A percentile compares a stretch with the other conserved stretches of the same genome.
Conservation (phyloP, 306 rosid genomes). For the Casuarina equisetifolia region DNA sequence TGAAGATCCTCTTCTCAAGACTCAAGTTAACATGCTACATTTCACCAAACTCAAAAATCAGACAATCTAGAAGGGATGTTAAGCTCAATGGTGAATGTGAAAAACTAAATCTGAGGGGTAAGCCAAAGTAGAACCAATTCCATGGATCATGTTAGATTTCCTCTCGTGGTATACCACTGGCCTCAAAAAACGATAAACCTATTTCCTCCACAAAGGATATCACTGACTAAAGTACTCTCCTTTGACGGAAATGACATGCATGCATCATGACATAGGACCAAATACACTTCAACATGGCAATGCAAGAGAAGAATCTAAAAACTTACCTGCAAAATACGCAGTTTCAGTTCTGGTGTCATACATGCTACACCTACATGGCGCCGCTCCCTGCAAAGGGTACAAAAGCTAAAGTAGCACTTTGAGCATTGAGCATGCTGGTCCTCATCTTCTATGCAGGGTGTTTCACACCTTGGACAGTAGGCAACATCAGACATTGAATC, state of each 20-base stretch:
- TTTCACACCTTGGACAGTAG: constrained; percentile 87
- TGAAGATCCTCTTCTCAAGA: neutral
- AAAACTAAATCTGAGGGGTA: neutral
- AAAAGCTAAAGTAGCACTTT: constrained; percentile 78
- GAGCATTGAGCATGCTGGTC: constrained; percentile 87
- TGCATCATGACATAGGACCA: constrained; percentile 4
- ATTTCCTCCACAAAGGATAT: neutral
- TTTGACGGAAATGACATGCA: constrained; percentile 8
- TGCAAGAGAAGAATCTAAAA: constrained; percentile 9
- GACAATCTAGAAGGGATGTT: neutral
- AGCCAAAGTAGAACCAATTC: neutral
- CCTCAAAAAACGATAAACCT: neutral
- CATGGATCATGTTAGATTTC: neutral
- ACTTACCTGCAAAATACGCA: constrained; percentile 64
- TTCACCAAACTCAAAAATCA: neutral
- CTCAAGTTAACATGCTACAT: neutral
- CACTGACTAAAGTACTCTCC: neutral
- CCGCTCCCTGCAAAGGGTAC: constrained; percentile 79
- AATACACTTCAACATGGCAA: constrained; percentile 5
- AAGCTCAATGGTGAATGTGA: neutral
- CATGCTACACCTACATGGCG: constrained; percentile 86
- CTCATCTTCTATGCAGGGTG: constrained; percentile 84
- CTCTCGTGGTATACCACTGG: neutral
- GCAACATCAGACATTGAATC: constrained; percentile 80
- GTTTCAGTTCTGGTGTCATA: constrained; percentile 71